These are phyloP conservation scores for Holtermanniella nyarrowii DNA, from an alignment of 768 basidiomycete genomes.

Conservation along the genomic window DNA sequence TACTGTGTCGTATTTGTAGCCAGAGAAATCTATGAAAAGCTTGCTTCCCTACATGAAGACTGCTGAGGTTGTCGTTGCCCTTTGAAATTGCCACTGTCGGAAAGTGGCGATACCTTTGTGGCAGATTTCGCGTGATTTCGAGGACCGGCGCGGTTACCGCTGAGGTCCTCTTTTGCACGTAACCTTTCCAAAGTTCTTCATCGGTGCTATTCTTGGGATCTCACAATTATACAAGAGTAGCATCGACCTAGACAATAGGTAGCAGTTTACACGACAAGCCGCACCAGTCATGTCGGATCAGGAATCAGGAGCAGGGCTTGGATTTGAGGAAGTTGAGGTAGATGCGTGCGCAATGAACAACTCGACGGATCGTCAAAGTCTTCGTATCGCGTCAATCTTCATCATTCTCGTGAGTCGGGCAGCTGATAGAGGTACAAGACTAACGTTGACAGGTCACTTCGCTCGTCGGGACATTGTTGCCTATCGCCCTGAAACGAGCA, in stretches of 20 bases:
- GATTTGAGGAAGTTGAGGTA: not conserved
- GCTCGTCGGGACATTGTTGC: conserved; percentile 26
- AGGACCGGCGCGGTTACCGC: not conserved
- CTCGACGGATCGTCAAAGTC: conserved; percentile 8
- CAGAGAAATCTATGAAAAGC: no score
- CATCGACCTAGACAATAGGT: no score
- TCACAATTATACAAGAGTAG: no score
- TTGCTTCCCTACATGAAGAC: no score
- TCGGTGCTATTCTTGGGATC: no score
- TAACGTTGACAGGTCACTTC: conserved; percentile 29
- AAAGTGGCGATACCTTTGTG: no score
- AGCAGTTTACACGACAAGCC: not conserved
- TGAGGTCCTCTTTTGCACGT: not conserved
- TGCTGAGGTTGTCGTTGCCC: no score
- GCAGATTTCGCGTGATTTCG: not conserved
- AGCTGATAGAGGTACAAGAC: not conserved
- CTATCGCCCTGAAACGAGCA: conserved; percentile 25
- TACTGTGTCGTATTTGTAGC: no score
- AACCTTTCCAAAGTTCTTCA: no score
- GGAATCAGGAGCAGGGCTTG: not conserved
- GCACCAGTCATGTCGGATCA: not conserved
- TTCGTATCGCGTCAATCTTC: conserved; percentile 37
- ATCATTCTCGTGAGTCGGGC: conserved; percentile 33
- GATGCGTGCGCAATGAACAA: conserved; percentile 34
- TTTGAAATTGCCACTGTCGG: no score